phyloP scores from a whole-genome alignment of 768 basidiomycete genomes.

The Calocera cornea region DNA sequence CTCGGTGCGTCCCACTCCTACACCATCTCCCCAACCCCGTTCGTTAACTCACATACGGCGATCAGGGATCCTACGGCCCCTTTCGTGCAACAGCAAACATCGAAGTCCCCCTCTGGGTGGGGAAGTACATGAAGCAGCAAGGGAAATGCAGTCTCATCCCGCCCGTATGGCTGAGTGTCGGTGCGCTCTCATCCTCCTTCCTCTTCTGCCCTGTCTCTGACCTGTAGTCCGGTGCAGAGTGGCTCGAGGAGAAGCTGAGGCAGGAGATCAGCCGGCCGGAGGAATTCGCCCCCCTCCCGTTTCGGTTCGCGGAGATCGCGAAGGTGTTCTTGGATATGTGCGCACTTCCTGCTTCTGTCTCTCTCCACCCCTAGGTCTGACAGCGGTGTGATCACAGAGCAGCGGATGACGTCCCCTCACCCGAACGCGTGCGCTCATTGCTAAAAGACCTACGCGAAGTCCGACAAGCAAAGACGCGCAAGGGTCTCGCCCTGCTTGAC shows the following conservation, averaged over 20 bases:
- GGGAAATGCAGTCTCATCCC: conserved; percentile 87
- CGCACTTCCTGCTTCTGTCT: conserved; percentile 22
- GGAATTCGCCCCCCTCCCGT: conserved; percentile 68
- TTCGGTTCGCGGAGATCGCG: conserved; percentile 78
- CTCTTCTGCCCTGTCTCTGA: background rate
- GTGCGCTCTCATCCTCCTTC: conserved; percentile 32
- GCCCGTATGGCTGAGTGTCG: conserved; percentile 77
- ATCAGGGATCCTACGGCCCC: conserved; percentile 83
- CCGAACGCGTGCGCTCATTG: conserved; percentile 70
- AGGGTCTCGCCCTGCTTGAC: conserved; percentile 68
- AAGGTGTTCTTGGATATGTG: conserved; percentile 91
- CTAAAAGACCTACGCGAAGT: conserved; percentile 94
- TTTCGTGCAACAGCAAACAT: conserved; percentile 75
- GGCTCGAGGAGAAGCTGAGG: conserved; percentile 56
- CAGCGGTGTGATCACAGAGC: conserved; percentile 40
- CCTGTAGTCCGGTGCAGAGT: conserved; percentile 37
- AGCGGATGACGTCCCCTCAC: conserved; percentile 72
- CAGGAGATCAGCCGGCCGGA: conserved; percentile 54
- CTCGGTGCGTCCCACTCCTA: conserved; percentile 42
- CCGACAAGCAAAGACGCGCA: conserved; percentile 82
- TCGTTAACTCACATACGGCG: conserved; percentile 5
- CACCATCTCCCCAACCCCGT: background rate
- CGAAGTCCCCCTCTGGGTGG: conserved; percentile 92
- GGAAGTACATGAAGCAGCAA: conserved; percentile 82
- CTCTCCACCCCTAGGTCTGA: background rate